A percentile compares a stretch with the other conserved stretches of the same genome.
Evolutionary conservation across 164 flowering plant species (phyloP).

Genomic region (Aristolochia fimbriata): DNA sequence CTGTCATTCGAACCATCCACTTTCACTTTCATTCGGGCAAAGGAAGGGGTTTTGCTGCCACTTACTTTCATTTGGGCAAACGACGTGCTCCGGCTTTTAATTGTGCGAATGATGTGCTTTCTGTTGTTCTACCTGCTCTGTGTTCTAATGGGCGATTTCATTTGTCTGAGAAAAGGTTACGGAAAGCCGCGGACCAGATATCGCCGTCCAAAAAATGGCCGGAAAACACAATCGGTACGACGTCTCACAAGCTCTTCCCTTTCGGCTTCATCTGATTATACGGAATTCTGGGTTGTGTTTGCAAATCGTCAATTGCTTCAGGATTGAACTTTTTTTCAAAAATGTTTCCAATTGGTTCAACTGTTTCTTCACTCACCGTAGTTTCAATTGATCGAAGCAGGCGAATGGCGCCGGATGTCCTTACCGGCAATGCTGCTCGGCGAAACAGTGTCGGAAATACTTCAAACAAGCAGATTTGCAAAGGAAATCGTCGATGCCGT

Average conservation of each 20-base stretch:
- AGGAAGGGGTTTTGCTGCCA: not conserved
- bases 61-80: not conserved
- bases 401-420: conserved; percentile 89
- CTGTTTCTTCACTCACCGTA: too few species aligned
- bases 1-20: not conserved
- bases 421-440: conserved; percentile 89
- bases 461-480: conserved; percentile 74
- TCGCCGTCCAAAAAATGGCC: conserved; percentile 34
- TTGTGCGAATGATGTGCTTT: not conserved
- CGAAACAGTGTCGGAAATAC: conserved; percentile 79
- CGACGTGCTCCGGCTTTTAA: not conserved
- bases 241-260: not conserved
- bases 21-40: not conserved
- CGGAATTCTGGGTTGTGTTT: not conserved
- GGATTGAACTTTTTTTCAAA: too few species aligned
- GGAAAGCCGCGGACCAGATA: conserved; percentile 26
- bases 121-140: not conserved
- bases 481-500: conserved; percentile 48
- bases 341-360: too few species aligned
- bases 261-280: not conserved
- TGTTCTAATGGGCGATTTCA: not conserved
- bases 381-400: conserved; percentile 16
- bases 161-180: conserved; percentile 26
- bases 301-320: not conserved
- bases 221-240: conserved; percentile 18